Evolutionary conservation across 306 rosid genomes (phyloP), one percentile per base, ranked within the genome.

Genomic region (Dryas octopetala): DNA sequence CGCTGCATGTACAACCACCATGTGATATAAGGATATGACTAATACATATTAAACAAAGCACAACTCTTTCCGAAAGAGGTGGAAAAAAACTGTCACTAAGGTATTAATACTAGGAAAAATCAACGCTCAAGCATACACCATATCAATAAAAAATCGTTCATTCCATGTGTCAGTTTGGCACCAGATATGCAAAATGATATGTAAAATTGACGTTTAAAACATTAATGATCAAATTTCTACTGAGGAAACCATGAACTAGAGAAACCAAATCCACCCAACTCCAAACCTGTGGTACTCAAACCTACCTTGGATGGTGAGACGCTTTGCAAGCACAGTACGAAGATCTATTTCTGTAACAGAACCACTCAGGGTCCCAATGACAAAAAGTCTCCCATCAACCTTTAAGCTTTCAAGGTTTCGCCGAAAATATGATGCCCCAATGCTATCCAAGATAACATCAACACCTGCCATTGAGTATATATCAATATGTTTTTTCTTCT

Each of bases 291-390:
- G 3, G 55, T 52, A 19, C 60, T 50, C 47, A 69, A 49, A 69
- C 45, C 53, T 85, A 95, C 98, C 91, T 86, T 95, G 98, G 70
- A 95, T 91, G 6, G 97, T 95, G 26, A 91, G 96, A 76, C 98
- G 98, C 89, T 83, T 95, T 0, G 84, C 80, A 71, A 90, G 15
- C 52, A 91, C 75, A 77, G 83, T 8, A 15, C 91, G 89, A 47
- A 91, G 85, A 76, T 91, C 89, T 7, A 78, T 66, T 65, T 95
- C 84, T n/a, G 91, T 43, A 15, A 84, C 82, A 38, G 79, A 16
- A 5, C 98, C 98, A 0, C 97, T 89, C 85, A 82, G 78, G 67
- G 73, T 50, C 72, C 97, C 97, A 16, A 95, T 91, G 68, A 90
- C 81, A 76, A 91, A 91, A 78, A 95, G 97, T 83, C 97, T 90